Percentiles rank a stretch among this genome's conserved stretches.
phyloP scores from a whole-genome alignment of 2,329 filamentous ascomycete genomes.

The Trichophyton simii region DNA sequence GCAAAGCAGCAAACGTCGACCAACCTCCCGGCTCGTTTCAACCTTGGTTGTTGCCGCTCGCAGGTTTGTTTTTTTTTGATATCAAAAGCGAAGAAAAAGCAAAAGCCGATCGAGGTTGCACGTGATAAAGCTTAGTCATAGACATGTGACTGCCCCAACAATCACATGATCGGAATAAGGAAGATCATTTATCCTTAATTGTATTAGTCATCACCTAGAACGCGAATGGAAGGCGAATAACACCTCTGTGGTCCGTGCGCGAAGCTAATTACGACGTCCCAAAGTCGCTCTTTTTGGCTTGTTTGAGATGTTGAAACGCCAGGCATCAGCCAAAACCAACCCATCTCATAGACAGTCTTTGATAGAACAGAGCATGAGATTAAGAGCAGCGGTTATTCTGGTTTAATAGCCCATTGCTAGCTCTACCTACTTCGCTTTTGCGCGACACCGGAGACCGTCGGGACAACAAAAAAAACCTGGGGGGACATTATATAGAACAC shows the following conservation, averaged over 20 bases:
- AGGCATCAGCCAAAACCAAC: background rate
- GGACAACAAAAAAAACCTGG: background rate
- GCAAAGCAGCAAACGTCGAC: no score
- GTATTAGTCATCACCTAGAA: background rate
- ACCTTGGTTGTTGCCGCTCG: background rate
- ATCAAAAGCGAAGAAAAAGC: background rate
- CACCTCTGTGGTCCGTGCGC: background rate
- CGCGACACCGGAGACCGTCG: background rate
- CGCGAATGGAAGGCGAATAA: background rate
- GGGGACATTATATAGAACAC: background rate
- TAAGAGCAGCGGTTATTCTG: background rate
- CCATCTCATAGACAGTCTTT: background rate
- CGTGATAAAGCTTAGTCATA: background rate
- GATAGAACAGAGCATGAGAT: background rate
- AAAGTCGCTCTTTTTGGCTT: background rate
- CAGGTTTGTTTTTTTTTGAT: background rate
- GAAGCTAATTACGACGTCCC: background rate
- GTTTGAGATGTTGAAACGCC: background rate
- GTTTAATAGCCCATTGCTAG: background rate
- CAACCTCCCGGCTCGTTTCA: no score
- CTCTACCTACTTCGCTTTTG: background rate
- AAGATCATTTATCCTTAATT: background rate
- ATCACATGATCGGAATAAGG: background rate
- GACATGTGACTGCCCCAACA: background rate
- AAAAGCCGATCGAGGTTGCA: background rate